phyloP scores from a whole-genome alignment of 768 basidiomycete species.

The Kwoniella europaea region DNA sequence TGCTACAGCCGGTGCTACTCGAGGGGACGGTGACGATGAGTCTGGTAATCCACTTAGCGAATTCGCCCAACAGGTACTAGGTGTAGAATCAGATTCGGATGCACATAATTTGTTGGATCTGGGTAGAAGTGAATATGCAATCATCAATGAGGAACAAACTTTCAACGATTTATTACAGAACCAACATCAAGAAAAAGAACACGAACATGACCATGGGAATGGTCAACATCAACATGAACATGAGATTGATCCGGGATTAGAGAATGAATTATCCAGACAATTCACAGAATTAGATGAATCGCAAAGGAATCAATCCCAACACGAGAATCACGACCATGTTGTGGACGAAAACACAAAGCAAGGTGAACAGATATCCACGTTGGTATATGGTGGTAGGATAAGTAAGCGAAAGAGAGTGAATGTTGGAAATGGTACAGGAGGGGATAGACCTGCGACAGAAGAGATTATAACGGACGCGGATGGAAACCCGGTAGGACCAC shows the following conservation, averaged over 20 bases:
- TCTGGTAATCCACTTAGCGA: constrained; percentile 35
- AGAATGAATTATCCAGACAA: not conserved
- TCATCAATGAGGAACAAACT: constrained; percentile 22
- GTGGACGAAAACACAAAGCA: constrained; percentile 3
- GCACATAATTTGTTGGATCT: constrained; percentile 31
- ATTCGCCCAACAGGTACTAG: constrained; percentile 43
- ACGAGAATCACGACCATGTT: constrained; percentile 2
- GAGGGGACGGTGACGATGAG: not conserved
- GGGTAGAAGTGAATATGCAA: constrained; percentile 15
- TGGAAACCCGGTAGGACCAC: constrained; percentile 27
- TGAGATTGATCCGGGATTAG: constrained; percentile 22
- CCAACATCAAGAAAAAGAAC: constrained; percentile 9
- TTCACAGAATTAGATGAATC: not conserved
- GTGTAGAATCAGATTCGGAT: constrained; percentile 12
- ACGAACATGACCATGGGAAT: constrained; percentile 12
- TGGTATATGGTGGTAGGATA: constrained; percentile 23
- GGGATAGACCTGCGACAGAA: not conserved
- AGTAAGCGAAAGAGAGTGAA: constrained; percentile 19
- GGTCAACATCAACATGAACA: constrained; percentile 2
- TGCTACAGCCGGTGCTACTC: constrained; percentile 7
- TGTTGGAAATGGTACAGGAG: not conserved
- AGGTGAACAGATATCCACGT: not conserved
- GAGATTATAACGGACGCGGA: constrained; percentile 22
- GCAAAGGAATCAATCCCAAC: not conserved
- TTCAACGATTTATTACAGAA: constrained; percentile 34